These are phyloP conservation scores for Salix udensis DNA, from an alignment of 345 rosid genomes.

Conservation along the genomic window DNA sequence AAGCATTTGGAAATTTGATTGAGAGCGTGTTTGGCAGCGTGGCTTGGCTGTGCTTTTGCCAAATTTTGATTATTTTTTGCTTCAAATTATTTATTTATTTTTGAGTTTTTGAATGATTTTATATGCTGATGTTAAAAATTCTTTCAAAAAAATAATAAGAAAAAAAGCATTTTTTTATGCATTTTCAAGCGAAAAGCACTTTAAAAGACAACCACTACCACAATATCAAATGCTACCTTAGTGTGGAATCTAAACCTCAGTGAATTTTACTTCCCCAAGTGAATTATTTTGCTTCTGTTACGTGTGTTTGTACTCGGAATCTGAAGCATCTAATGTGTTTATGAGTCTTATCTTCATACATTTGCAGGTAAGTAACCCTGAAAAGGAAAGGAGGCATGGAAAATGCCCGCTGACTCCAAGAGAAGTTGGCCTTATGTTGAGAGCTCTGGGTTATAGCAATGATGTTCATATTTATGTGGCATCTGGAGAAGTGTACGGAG, in stretches of 20 bases:
- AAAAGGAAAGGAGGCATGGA: constrained; percentile 94
- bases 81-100: too few relatives aligned
- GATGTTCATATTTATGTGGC: constrained; percentile 93
- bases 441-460: constrained; percentile 92
- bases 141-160: too few relatives aligned
- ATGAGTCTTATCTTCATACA: constrained; percentile 6
- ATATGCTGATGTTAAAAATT: too few relatives aligned
- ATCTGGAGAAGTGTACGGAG: constrained; percentile 92
- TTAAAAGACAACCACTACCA: too few relatives aligned
- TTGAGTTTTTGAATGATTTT: too few relatives aligned
- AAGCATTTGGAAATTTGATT: not conserved
- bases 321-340: not conserved
- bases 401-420: constrained; percentile 95
- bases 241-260: not conserved
- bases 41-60: too few relatives aligned
- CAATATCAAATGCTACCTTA: not conserved
- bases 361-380: constrained; percentile 67
- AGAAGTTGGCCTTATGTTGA: constrained; percentile 93
- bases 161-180: too few relatives aligned
- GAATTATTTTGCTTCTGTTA: constrained; percentile 1
- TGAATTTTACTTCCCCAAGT: not conserved
- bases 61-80: too few relatives aligned
- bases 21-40: too few relatives aligned
- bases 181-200: too few relatives aligned
- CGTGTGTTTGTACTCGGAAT: not conserved